A percentile compares a stretch with the other conserved stretches of the same genome.
Conservation (phyloP, 768 basidiomycete species). For the Obba rivulosa region DNA sequence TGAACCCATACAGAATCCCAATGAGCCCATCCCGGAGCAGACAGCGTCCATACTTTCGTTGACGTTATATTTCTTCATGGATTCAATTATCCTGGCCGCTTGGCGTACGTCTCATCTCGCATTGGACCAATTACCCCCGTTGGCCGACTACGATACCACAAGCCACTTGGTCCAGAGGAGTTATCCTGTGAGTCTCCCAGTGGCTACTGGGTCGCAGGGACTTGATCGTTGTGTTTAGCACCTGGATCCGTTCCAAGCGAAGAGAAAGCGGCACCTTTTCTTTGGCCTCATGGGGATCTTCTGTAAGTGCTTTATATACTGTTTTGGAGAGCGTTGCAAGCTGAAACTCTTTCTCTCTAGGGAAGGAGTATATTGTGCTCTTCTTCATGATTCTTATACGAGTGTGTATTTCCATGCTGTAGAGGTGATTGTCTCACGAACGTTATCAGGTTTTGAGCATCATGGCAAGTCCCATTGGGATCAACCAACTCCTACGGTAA, state of each 20-base stretch:
- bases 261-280: slow-evolving; percentile 20
- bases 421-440: no score
- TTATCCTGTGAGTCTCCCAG: slow-evolving; percentile 21
- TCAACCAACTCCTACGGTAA: slow-evolving; percentile 27
- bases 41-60: slow-evolving; percentile 26
- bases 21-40: slow-evolving; percentile 25
- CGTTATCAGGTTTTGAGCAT: slow-evolving; percentile 1
- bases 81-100: slow-evolving; percentile 41
- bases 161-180: slow-evolving; percentile 28
- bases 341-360: background rate
- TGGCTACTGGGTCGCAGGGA: background rate
- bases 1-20: slow-evolving; percentile 24
- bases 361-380: slow-evolving; percentile 3
- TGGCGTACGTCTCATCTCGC: slow-evolving; percentile 39
- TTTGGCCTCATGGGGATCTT: slow-evolving; percentile 20
- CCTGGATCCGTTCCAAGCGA: slow-evolving; percentile 23
- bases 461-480: slow-evolving; percentile 25
- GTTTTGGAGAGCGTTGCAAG: no score
- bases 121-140: slow-evolving; percentile 36
- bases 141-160: slow-evolving; percentile 43
- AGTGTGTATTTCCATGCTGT: slow-evolving; percentile 1
- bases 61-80: slow-evolving; percentile 49
- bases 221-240: slow-evolving; percentile 18
- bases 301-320: slow-evolving; percentile 1
- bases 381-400: background rate